Evolutionary conservation across 768 basidiomycete species (phyloP).

Genomic region (Peribolospora baueri): DNA sequence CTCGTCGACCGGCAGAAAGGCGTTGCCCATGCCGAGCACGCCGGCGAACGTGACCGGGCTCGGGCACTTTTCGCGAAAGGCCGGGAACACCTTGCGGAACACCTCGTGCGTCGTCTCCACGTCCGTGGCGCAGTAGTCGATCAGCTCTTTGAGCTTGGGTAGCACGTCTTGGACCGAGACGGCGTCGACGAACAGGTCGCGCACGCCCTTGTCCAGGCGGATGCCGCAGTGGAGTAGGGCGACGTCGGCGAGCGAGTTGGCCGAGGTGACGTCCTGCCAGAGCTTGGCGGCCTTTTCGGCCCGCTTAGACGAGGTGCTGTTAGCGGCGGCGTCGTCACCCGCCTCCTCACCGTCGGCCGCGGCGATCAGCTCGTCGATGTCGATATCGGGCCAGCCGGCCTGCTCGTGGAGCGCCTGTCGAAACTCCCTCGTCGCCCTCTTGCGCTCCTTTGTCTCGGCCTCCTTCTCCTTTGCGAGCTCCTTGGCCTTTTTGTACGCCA

Average conservation of each 20-base stretch:
- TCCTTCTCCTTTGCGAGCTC: conserved; percentile 16
- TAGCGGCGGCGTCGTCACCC: conserved; percentile 23
- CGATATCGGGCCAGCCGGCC: too few relatives aligned
- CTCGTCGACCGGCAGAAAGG: conserved; percentile 72
- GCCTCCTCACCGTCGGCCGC: conserved; percentile 21
- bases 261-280: conserved; percentile 84
- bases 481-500: conserved; percentile 53
- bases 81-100: conserved; percentile 47
- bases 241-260: conserved; percentile 77
- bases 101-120: conserved; percentile 65
- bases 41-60: conserved; percentile 85
- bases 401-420: conserved; percentile 8
- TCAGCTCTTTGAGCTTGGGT: conserved; percentile 30
- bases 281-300: conserved; percentile 29
- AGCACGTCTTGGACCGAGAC: conserved; percentile 7
- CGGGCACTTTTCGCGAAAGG: conserved; percentile 60
- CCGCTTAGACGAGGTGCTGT: conserved; percentile 5
- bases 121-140: conserved; percentile 66
- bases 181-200: conserved; percentile 46
- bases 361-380: conserved; percentile 23
- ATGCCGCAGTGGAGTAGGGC: conserved; percentile 70
- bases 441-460: conserved; percentile 32
- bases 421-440: conserved; percentile 37
- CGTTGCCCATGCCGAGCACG: conserved; percentile 68
- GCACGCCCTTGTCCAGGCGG: conserved; percentile 46